Evolutionary conservation across 495 filamentous ascomycete species (phyloP).

Genomic region (Tuber aestivum): DNA sequence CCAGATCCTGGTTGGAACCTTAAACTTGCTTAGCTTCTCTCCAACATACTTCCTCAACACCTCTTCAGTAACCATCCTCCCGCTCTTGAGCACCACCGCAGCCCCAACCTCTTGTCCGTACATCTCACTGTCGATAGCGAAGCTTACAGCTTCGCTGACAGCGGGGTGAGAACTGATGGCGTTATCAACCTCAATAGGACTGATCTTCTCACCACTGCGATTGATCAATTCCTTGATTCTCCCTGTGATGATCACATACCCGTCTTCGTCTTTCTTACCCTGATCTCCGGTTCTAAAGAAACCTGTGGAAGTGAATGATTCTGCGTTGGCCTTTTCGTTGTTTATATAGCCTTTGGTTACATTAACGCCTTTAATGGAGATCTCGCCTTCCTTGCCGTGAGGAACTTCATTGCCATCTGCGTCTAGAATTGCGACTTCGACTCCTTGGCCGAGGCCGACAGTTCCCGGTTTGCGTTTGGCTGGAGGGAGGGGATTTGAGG

Average conservation of each 20-base stretch:
- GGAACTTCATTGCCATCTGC: slow-evolving; percentile 56
- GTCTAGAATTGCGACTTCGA: slow-evolving; percentile 71
- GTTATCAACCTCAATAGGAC: slow-evolving; percentile 79
- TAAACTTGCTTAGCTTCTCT: slow-evolving; percentile 68
- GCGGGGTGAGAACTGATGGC: slow-evolving; percentile 61
- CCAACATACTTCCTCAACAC: slow-evolving; percentile 63
- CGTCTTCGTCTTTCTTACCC: slow-evolving; percentile 65
- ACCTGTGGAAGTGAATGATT: slow-evolving; percentile 61
- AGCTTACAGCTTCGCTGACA: slow-evolving; percentile 71
- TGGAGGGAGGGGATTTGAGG: slow-evolving; percentile 73
- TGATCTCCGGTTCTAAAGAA: slow-evolving; percentile 85
- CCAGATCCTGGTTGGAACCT: slow-evolving; percentile 78
- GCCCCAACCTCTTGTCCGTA: slow-evolving; percentile 78
- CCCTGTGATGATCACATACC: slow-evolving; percentile 70
- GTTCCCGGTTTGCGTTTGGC: slow-evolving; percentile 67
- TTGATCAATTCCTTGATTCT: slow-evolving; percentile 82
- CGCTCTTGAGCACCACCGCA: slow-evolving; percentile 66
- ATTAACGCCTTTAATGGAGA: slow-evolving; percentile 71
- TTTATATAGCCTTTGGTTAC: slow-evolving; percentile 79
- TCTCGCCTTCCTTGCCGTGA: slow-evolving; percentile 64
- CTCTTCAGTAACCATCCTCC: slow-evolving; percentile 49
- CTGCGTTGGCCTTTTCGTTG: slow-evolving; percentile 64
- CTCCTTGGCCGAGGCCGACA: slow-evolving; percentile 72
- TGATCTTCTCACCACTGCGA: slow-evolving; percentile 77
- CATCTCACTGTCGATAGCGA: slow-evolving; percentile 67